Percentiles rank a stretch among this genome's conserved stretches.
Evolutionary conservation across 2,329 filamentous ascomycete species (phyloP).

Genomic region (Setomelanomma holmii): DNA sequence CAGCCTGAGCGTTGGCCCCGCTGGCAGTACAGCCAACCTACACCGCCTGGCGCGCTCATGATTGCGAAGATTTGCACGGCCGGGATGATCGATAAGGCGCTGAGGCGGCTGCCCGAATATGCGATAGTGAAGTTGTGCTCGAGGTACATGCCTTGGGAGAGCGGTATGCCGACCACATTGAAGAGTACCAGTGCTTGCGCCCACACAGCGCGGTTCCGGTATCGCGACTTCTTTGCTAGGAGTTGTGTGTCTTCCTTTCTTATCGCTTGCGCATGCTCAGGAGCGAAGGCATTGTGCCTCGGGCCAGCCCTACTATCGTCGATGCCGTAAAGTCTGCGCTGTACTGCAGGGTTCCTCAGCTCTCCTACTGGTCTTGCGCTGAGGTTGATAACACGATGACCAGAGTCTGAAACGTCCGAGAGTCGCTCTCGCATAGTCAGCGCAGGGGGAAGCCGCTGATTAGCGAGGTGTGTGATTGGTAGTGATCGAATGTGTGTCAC

Average conservation of each 20-base stretch:
- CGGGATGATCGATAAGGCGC: slow-evolving; percentile 12
- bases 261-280: neutral
- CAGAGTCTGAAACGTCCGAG: neutral
- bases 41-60: slow-evolving; percentile 4
- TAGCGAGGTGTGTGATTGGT: neutral
- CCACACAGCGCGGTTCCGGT: slow-evolving; percentile 13
- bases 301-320: neutral
- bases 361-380: neutral
- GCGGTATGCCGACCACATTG: slow-evolving; percentile 31
- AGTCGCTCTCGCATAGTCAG: neutral
- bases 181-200: slow-evolving; percentile 33
- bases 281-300: neutral
- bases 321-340: neutral
- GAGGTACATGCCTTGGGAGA: slow-evolving; percentile 31
- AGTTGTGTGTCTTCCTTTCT: neutral
- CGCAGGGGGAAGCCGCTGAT: neutral
- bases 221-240: neutral
- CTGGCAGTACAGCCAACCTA: slow-evolving; percentile 11
- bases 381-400: neutral
- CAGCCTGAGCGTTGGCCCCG: slow-evolving; percentile 6
- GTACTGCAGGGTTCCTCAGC: neutral
- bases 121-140: slow-evolving; percentile 29
- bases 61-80: slow-evolving; percentile 23
- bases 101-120: slow-evolving; percentile 6
- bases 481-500: neutral